These are phyloP conservation scores for Psilocybe sp. DNA, from an alignment of 768 basidiomycete genomes.

Conservation along the genomic window DNA sequence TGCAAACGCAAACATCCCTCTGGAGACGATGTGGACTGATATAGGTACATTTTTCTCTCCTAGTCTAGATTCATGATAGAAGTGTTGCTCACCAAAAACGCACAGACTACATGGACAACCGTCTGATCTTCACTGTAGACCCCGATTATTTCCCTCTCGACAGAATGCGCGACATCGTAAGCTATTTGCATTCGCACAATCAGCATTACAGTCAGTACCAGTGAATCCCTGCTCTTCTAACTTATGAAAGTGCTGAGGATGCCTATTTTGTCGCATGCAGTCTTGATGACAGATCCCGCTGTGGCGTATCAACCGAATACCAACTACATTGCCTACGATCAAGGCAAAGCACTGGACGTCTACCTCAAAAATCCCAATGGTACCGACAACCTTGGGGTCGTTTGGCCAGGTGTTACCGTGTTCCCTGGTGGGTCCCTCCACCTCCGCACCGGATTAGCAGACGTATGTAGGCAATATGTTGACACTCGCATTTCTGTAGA, in stretches of 20 bases:
- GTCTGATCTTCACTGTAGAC: slow-evolving; percentile 69
- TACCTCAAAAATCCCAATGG: slow-evolving; percentile 66
- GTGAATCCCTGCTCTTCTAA: background rate
- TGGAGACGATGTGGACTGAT: slow-evolving; percentile 81
- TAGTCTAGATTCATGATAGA: background rate
- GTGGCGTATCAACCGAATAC: slow-evolving; percentile 48
- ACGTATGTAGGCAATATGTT: background rate
- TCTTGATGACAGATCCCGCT: slow-evolving; percentile 75
- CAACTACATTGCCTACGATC: slow-evolving; percentile 51
- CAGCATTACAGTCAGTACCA: slow-evolving; percentile 51
- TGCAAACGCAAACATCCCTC: slow-evolving; percentile 56
- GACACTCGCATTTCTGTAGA: slow-evolving; percentile 27
- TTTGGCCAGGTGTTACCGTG: slow-evolving; percentile 66
- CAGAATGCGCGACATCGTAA: slow-evolving; percentile 64
- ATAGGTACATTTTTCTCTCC: slow-evolving; percentile 42
- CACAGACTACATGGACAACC: slow-evolving; percentile 65
- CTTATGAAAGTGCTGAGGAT: background rate
- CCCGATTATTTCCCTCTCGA: slow-evolving; percentile 63
- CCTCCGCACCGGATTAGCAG: background rate
- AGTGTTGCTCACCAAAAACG: background rate
- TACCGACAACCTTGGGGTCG: slow-evolving; percentile 51
- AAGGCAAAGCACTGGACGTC: slow-evolving; percentile 49
- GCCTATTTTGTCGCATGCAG: slow-evolving; percentile 26
- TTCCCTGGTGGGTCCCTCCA: slow-evolving; percentile 41
- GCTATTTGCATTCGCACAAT: slow-evolving; percentile 54